Evolutionary conservation across 2,329 filamentous ascomycete genomes (phyloP).

Genomic region (Diplocarpon mali): DNA sequence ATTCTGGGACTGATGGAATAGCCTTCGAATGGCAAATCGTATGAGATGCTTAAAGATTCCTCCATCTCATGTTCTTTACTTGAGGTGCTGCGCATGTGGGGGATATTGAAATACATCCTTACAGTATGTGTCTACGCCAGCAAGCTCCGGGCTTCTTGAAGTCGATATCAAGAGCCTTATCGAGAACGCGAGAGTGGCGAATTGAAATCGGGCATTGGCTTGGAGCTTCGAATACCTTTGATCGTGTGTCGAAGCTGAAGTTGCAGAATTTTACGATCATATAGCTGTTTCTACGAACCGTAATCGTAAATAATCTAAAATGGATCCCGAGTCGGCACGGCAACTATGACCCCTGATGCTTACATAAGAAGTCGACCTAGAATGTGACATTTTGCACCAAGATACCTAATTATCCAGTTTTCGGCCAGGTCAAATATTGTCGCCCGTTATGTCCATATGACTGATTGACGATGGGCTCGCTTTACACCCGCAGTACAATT

Average conservation of each 20-base stretch:
- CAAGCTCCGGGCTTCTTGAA: background rate
- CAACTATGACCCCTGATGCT: conserved; percentile 2
- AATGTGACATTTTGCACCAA: background rate
- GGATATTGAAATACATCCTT: conserved; percentile 2
- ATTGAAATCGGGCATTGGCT: background rate
- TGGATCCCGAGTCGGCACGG: conserved; percentile 1
- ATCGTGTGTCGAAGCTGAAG: background rate
- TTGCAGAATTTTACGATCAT: background rate
- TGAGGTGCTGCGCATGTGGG: background rate
- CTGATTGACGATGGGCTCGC: conserved; percentile 1
- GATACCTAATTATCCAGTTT: too few relatives aligned
- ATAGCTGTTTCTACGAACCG: background rate
- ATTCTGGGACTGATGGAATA: background rate
- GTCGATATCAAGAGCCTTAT: background rate
- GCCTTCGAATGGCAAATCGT: background rate
- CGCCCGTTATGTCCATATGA: background rate
- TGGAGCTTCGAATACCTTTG: background rate
- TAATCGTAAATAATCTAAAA: conserved; percentile 5
- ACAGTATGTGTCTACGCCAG: background rate
- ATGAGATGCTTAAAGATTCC: background rate
- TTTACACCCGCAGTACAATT: conserved; percentile 1
- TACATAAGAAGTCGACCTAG: background rate
- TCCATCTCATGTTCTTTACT: background rate
- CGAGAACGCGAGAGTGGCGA: background rate
- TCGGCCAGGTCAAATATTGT: too few relatives aligned